Percentiles rank a stretch among this genome's conserved stretches.
phyloP scores from a whole-genome alignment of 768 basidiomycete genomes.

The Pleurotus tuber-regium region DNA sequence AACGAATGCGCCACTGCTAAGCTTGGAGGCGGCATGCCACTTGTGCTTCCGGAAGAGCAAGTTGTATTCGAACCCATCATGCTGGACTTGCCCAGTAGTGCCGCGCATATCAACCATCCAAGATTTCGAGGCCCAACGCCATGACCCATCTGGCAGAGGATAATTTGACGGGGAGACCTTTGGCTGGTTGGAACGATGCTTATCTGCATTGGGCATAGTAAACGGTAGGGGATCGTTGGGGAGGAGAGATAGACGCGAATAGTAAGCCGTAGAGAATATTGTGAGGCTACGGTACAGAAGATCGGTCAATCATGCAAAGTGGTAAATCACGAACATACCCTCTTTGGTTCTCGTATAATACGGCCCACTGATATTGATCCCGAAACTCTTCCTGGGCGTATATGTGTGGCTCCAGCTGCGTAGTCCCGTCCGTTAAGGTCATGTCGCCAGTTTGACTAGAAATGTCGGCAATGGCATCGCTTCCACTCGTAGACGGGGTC shows the following conservation, averaged over 20 bases:
- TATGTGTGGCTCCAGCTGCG: neutral
- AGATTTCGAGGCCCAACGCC: conserved; percentile 75
- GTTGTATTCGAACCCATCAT: conserved; percentile 87
- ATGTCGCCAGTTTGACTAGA: neutral
- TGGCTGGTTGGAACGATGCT: conserved; percentile 44
- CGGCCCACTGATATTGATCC: conserved; percentile 72
- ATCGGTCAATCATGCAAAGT: neutral
- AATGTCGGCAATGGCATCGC: neutral
- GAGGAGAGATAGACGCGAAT: conserved; percentile 67
- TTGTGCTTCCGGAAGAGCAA: conserved; percentile 65
- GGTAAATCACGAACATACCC: conserved; percentile 45
- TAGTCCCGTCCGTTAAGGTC: neutral
- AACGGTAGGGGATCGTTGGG: conserved; percentile 74
- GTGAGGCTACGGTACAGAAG: conserved; percentile 42
- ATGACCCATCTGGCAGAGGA: conserved; percentile 75
- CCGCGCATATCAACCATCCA: conserved; percentile 93
- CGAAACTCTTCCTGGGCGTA: conserved; percentile 4
- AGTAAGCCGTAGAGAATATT: conserved; percentile 69
- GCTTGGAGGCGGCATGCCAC: conserved; percentile 66
- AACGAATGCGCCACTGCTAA: conserved; percentile 72
- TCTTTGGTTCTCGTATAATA: conserved; percentile 81
- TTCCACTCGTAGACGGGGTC: neutral
- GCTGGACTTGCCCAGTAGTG: conserved; percentile 69
- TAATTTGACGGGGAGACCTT: conserved; percentile 59
- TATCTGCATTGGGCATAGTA: conserved; percentile 50